These are phyloP conservation scores for Zygnema circumcarinatum DNA, from an alignment of 139 green algal genomes.

Conservation along the genomic window DNA sequence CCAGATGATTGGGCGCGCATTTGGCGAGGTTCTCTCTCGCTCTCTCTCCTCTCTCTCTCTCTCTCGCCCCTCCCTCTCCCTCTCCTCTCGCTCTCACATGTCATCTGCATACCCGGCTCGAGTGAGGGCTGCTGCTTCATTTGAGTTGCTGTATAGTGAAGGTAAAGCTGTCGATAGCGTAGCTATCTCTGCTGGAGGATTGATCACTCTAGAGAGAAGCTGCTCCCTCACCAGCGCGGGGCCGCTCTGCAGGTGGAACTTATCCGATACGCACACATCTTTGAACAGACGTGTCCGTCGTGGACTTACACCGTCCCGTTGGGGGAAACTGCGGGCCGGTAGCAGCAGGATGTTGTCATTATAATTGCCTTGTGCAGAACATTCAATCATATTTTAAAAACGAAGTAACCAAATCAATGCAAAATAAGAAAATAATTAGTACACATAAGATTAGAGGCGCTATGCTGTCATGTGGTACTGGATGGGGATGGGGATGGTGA, in stretches of 20 bases:
- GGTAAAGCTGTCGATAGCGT: neutral
- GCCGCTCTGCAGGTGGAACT: conserved; percentile 28
- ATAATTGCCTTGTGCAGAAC: no score
- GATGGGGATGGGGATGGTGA: no score
- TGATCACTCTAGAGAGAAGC: neutral
- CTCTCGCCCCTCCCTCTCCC: neutral
- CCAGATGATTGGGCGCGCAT: conserved; percentile 55
- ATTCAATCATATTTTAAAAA: no score
- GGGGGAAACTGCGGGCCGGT: no score
- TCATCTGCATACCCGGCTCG: neutral
- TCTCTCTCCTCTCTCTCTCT: neutral
- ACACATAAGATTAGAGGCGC: no score
- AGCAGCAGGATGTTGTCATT: no score
- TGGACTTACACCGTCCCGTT: conserved; percentile 9
- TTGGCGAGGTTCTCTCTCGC: conserved; percentile 33
- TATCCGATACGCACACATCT: conserved; percentile 40
- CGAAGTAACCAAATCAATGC: no score
- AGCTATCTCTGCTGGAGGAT: neutral
- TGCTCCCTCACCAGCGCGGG: neutral
- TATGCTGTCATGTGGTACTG: no score
- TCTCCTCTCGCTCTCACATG: neutral
- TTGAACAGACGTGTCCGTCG: conserved; percentile 53
- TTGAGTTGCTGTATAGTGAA: conserved; percentile 11
- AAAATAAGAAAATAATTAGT: no score
- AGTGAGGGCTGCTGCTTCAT: neutral